Base-by-base conservation (phyloP, 2,329 filamentous ascomycete species). In the Cryphonectria carpinicola region DNA sequence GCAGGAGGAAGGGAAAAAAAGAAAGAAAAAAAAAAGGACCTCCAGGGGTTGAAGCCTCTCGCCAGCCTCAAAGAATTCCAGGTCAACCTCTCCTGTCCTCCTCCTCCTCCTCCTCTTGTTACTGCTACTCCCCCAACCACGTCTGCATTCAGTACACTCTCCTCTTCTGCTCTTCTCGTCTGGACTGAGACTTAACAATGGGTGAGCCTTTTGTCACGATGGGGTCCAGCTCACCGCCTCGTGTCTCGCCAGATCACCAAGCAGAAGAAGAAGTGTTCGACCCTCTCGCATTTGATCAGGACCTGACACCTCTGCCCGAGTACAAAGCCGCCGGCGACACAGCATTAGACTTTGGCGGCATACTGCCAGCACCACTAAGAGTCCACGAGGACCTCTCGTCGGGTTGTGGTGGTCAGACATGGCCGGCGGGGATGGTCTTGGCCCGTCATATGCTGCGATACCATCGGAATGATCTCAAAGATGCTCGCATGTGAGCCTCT, bases 351-450 rank as follows among this genome's bases (percentile, higher is more conserved):
- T 96, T 98, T 77, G 91, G 92, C 73, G 92, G 93, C 54, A 86
- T 96, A 67, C 85, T 98, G 46, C 81, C 85, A 28, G 83, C 87
- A 64, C 90, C 92, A 14, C 86, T 98, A 72, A 85, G 88, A 72
- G 88, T 98, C 22, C 92, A 93, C 77, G 94, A 98, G 80, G 95
- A 98, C 80, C 87, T 97, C 64, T 89, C 88, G 70, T 89, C 93
- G 73, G 96, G 96, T 72, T 98, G 96, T 80, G 96, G 96, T 65
- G 96, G 96, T 2, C 93, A 97, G 81, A 87, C 97, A 14, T 98
- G 96, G 96, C 95, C 95, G 3, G 95, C 95, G 0, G 96, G 96
- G 14, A 92, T 97, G 89, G 88, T 96, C 22, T 85, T 99, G 67
- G 88, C 92, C 28, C 93, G 92, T 80, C 97, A 98, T 79, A 88